Evolutionary conservation across 2,329 filamentous ascomycete genomes (phyloP).

Genomic region (Beauveria rudraprayagi): DNA sequence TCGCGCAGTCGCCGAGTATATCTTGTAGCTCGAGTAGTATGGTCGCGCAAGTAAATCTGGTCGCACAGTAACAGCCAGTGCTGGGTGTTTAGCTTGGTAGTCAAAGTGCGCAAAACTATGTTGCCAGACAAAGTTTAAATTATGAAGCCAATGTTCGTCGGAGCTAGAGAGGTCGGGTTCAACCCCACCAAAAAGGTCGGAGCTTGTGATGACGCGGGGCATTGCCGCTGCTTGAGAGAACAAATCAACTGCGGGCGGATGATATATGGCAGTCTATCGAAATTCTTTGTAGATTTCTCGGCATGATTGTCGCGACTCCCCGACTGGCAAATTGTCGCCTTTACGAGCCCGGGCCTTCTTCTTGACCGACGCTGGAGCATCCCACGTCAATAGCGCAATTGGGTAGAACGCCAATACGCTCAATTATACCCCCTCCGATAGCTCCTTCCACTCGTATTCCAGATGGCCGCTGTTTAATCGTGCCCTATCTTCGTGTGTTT

Average conservation of each 20-base stretch:
- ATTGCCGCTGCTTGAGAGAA: not conserved
- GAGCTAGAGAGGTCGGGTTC: not conserved
- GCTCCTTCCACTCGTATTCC: no score
- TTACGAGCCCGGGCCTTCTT: no score
- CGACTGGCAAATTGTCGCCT: no score
- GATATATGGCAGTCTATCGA: not conserved
- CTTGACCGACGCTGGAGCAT: no score
- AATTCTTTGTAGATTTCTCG: not conserved
- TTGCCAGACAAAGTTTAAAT: not conserved
- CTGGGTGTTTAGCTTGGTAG: not conserved
- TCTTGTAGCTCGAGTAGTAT: not conserved
- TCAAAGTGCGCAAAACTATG: not conserved
- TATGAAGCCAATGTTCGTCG: not conserved
- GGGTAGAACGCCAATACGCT: no score
- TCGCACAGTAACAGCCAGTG: not conserved
- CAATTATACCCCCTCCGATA: no score
- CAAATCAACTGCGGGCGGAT: not conserved
- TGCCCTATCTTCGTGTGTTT: no score
- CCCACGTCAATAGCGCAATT: no score
- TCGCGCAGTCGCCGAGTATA: not conserved
- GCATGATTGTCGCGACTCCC: not conserved
- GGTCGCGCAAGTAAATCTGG: not conserved
- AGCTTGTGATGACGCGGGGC: constrained; percentile 2
- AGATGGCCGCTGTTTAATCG: no score
- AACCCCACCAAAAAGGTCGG: constrained; percentile 6